Percentiles rank a stretch among this genome's conserved stretches.
phyloP scores from a whole-genome alignment of 345 rosid genomes.

The Gynandropsis gynandra region DNA sequence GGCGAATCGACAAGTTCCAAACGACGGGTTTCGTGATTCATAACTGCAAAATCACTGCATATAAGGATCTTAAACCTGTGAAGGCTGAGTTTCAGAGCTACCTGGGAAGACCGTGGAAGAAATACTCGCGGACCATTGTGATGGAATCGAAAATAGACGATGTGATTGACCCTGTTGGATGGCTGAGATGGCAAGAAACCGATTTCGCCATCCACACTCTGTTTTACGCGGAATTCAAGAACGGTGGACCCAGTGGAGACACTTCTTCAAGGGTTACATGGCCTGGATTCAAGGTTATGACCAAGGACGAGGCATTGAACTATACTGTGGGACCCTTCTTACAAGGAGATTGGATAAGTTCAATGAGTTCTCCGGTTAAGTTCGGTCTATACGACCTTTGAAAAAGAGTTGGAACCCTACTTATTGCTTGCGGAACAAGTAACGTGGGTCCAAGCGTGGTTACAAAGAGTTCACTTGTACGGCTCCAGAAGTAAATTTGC shows the following conservation, averaged over 20 bases:
- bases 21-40: constrained; percentile 76
- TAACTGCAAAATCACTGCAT: constrained; percentile 46
- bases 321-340: constrained; percentile 57
- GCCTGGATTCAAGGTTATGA: constrained; percentile 52
- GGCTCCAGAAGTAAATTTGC: no score
- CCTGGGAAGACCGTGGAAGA: constrained; percentile 79
- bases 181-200: constrained; percentile 49
- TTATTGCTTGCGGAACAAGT: constrained; percentile 18
- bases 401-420: background rate
- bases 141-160: constrained; percentile 68
- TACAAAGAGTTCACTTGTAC: no score
- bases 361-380: constrained; percentile 32
- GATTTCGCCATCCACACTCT: constrained; percentile 44
- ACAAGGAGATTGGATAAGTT: constrained; percentile 48
- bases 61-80: constrained; percentile 34
- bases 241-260: constrained; percentile 48
- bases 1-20: constrained; percentile 48
- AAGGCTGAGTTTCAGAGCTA: constrained; percentile 42
- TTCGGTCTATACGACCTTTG: constrained; percentile 28
- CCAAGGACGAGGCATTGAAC: constrained; percentile 40
- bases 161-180: constrained; percentile 68
- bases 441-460: no score
- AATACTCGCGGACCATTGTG: constrained; percentile 53
- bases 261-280: constrained; percentile 56
- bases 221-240: constrained; percentile 61